These are phyloP conservation scores for Fomitiporia mediterranea DNA, from an alignment of 1,284 basidiomycete species.

Conservation along the genomic window DNA sequence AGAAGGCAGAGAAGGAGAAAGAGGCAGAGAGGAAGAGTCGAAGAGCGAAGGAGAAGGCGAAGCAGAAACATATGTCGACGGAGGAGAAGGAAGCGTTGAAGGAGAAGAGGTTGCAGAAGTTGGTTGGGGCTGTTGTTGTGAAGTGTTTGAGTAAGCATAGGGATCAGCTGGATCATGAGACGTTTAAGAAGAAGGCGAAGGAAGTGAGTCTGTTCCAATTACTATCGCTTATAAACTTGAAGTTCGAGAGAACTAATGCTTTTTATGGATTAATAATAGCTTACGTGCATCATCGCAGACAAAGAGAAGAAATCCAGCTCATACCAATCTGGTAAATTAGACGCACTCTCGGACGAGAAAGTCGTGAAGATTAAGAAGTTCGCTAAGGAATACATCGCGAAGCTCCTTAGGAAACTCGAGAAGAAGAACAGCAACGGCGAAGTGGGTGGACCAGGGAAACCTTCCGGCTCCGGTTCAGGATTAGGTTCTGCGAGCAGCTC, in stretches of 20 bases:
- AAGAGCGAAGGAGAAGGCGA: conserved; percentile 25
- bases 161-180: conserved; percentile 74
- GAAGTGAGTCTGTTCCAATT: conserved; percentile 55
- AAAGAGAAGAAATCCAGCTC: conserved; percentile 92
- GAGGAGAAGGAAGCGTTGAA: conserved; percentile 65
- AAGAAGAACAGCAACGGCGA: conserved; percentile 35
- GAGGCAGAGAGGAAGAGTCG: conserved; percentile 5
- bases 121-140: conserved; percentile 89
- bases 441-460: conserved; percentile 17
- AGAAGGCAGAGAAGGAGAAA: background rate
- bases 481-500: background rate
- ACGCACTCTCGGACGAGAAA: conserved; percentile 83
- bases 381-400: conserved; percentile 81
- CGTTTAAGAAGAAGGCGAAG: conserved; percentile 94
- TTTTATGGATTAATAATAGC: conserved; percentile 34
- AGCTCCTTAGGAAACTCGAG: conserved; percentile 60
- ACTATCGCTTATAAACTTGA: conserved; percentile 7
- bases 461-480: conserved; percentile 2
- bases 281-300: conserved; percentile 77
- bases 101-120: conserved; percentile 79
- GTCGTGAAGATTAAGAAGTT: conserved; percentile 89
- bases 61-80: conserved; percentile 34
- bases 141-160: conserved; percentile 88
- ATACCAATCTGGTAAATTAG: conserved; percentile 67
- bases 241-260: conserved; percentile 21